These are phyloP conservation scores for Colletotrichum horii DNA, from an alignment of 2,329 filamentous ascomycete genomes.

Conservation along the genomic window DNA sequence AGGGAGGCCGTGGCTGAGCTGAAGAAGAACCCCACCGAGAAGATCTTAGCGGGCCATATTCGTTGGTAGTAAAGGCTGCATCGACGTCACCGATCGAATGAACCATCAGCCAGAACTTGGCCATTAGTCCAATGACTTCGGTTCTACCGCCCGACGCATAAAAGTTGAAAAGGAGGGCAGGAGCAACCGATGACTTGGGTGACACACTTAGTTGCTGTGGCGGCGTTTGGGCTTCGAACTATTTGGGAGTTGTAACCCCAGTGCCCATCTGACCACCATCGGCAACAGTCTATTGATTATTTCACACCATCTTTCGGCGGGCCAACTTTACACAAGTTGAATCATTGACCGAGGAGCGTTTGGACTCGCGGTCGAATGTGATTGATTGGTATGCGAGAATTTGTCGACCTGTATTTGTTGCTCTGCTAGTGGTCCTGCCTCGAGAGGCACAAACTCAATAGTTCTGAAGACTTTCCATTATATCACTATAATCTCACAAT, in stretches of 20 bases:
- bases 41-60: not conserved
- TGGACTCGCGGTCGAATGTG: not conserved
- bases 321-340: not conserved
- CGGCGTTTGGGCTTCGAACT: not conserved
- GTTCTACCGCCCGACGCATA: not conserved
- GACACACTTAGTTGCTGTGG: not conserved
- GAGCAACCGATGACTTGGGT: not conserved
- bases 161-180: not conserved
- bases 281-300: not conserved
- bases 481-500: not conserved
- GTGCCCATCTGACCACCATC: not conserved
- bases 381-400: not conserved
- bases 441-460: not conserved
- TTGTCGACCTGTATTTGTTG: not conserved
- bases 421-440: not conserved
- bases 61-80: not conserved
- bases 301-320: not conserved
- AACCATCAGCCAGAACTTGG: not conserved
- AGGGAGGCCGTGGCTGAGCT: not conserved
- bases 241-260: not conserved
- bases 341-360: not conserved
- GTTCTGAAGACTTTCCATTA: not conserved
- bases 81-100: not conserved
- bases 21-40: not conserved
- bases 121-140: not conserved